Percentiles rank a stretch among this genome's conserved stretches.
Conservation (phyloP, 225 moss, liverwort and hornwort species). For the Sphagnum tenellum region DNA sequence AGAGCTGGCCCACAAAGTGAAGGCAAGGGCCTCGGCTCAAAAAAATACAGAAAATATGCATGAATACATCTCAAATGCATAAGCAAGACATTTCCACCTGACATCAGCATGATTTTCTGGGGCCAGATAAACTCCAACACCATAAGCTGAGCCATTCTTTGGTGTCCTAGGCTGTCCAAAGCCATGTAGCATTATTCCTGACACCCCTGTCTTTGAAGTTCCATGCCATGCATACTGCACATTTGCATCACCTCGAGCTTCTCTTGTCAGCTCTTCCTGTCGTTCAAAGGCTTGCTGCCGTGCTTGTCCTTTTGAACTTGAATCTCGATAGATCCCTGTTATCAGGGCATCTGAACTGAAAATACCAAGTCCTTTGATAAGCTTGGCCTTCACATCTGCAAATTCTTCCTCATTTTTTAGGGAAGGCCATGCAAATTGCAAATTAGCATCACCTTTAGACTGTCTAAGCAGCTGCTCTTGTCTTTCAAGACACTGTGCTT, state of each 20-base stretch:
- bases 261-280: slow-evolving; percentile 16
- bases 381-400: slow-evolving; percentile 21
- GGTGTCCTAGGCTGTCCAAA: slow-evolving; percentile 53
- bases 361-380: slow-evolving; percentile 27
- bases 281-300: slow-evolving; percentile 33
- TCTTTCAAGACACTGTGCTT: too few relatives aligned
- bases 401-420: slow-evolving; percentile 22
- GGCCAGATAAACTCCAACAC: slow-evolving; percentile 59
- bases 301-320: slow-evolving; percentile 29
- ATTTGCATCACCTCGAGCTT: slow-evolving; percentile 34
- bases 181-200: slow-evolving; percentile 43
- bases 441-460: background rate
- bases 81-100: slow-evolving; percentile 17
- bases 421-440: slow-evolving; percentile 6
- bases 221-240: slow-evolving; percentile 52
- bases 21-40: background rate
- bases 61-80: too few relatives aligned
- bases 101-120: slow-evolving; percentile 28
- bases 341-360: slow-evolving; percentile 25
- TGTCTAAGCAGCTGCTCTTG: too few relatives aligned
- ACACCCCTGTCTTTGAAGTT: slow-evolving; percentile 41
- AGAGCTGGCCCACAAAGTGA: background rate
- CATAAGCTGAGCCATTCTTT: slow-evolving; percentile 50
- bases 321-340: slow-evolving; percentile 33
- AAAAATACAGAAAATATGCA: too few relatives aligned